phyloP scores from a whole-genome alignment of 2,329 filamentous ascomycete species.

The Aspergillus oerlinghausenensis region DNA sequence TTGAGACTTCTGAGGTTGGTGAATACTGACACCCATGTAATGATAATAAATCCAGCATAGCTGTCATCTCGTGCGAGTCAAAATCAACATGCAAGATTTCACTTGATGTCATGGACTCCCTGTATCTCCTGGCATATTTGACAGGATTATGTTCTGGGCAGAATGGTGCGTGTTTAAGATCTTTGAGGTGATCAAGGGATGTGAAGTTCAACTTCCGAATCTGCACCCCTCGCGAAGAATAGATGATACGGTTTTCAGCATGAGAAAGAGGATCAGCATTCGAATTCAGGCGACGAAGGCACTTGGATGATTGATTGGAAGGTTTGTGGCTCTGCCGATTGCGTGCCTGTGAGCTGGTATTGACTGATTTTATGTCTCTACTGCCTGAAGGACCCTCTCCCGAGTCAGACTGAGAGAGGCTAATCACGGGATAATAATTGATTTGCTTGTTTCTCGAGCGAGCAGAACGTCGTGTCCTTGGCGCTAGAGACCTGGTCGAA shows the following conservation, averaged over 20 bases:
- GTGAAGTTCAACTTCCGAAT: slow-evolving; percentile 10
- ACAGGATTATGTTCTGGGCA: slow-evolving; percentile 8
- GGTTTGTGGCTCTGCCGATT: background rate
- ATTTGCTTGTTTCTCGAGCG: slow-evolving; percentile 22
- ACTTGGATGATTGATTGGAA: background rate
- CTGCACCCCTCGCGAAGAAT: slow-evolving; percentile 11
- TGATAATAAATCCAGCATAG: slow-evolving; percentile 15
- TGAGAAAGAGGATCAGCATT: background rate
- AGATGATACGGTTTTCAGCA: slow-evolving; percentile 6
- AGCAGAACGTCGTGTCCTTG: slow-evolving; percentile 21
- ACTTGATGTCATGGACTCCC: background rate
- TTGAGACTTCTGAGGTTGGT: slow-evolving; percentile 12
- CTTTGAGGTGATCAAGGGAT: slow-evolving; percentile 7
- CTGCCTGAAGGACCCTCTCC: slow-evolving; percentile 8
- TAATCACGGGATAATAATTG: slow-evolving; percentile 29
- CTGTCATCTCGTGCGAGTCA: slow-evolving; percentile 17
- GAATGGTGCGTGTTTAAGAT: slow-evolving; percentile 10
- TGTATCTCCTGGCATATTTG: slow-evolving; percentile 6
- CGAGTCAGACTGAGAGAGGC: slow-evolving; percentile 12
- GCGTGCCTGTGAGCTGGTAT: background rate
- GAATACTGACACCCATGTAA: slow-evolving; percentile 6
- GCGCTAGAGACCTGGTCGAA: background rate
- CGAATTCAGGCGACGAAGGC: background rate
- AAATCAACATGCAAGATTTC: slow-evolving; percentile 24
- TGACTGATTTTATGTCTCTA: background rate